Evolutionary conservation across 768 basidiomycete species (phyloP), one percentile per base, ranked within the genome.

Genomic region (Imleria badia): DNA sequence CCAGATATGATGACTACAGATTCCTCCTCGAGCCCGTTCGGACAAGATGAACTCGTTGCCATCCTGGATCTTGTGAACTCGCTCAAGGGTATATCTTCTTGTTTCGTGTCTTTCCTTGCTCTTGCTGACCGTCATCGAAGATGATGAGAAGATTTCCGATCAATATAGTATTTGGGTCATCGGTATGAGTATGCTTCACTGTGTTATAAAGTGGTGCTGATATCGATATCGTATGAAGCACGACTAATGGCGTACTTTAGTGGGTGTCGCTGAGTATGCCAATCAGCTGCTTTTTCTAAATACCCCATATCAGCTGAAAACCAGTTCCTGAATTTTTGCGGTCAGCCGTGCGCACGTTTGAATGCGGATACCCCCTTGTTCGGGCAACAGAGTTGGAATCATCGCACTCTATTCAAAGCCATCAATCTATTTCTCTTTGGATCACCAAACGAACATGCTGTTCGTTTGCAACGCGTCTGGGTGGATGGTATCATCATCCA

Each of bases 1-100:
- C 13, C 15, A 61, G 60, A 61, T 20, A 51, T 61, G 34, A 47
- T 61, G 34, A 61, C 61, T 10, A 39, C 62, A 12, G 46, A 62
- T 49, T 60, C 62, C 7, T 62, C 62, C 9, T 33, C 62, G 33
- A 54, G 60, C 26, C 60, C 56, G 1, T 63, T 61, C 6, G 34
- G 44, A 22, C 51, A 59, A 44, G 56, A 55, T 17, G 52, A 61
- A 5, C 48, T 63, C 2, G 31, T 38, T 35, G 45, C 60, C 10
- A 55, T 63, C 3, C 6, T 60, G 10, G 58, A 60, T 17, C 48
- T 63, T 3, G 26, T 61, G 34, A 55, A 60, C 17, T 61, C 60
- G 5, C 36, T 61, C n/a, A 52, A 49, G 17, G 56, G 60, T 63
- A 26, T 6, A 6, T 17, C 13, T 31, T 35, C 23, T 4, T 30